Conservation (phyloP, 208 protist species). For the Crithidia mellificae region DNA sequence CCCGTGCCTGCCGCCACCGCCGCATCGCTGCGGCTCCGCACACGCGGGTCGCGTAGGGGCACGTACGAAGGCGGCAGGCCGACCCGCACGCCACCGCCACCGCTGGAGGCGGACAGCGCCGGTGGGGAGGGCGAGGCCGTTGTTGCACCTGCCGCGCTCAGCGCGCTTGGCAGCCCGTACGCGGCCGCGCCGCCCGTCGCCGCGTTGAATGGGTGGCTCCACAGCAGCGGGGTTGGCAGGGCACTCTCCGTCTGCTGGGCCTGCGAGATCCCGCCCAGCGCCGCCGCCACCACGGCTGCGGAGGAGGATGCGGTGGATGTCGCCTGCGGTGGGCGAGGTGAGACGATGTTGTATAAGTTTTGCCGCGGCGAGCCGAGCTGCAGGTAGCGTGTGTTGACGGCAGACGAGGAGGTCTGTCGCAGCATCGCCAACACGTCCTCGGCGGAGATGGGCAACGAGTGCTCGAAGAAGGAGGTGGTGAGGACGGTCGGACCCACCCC, state of each 20-base stretch:
- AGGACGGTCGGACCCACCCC: not conserved
- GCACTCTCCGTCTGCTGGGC: slow-evolving; percentile 14
- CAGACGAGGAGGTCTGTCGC: slow-evolving; percentile 7
- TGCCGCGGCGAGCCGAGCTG: slow-evolving; percentile 17
- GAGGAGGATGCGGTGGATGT: not conserved
- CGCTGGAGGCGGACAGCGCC: not conserved
- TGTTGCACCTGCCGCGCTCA: not conserved
- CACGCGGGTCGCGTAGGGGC: slow-evolving; percentile 14
- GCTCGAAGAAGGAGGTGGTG: slow-evolving; percentile 6
- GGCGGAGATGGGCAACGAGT: not conserved
- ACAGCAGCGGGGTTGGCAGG: not conserved
- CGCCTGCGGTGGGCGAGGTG: not conserved
- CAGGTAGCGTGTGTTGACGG: slow-evolving; percentile 2
- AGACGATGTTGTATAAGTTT: slow-evolving; percentile 12
- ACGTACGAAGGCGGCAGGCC: slow-evolving; percentile 7
- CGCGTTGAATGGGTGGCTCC: not conserved
- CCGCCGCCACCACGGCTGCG: not conserved
- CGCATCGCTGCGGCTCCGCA: not conserved
- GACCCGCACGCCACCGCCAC: not conserved
- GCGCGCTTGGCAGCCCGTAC: slow-evolving; percentile 13
- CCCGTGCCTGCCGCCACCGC: not conserved
- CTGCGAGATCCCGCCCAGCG: not conserved
- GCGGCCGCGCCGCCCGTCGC: not conserved
- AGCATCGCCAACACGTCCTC: slow-evolving; percentile 14
- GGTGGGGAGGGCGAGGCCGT: not conserved